A percentile compares a stretch with the other conserved stretches of the same genome.
Conservation (phyloP, 257 asterid genomes). For the Gentiana straminea region DNA sequence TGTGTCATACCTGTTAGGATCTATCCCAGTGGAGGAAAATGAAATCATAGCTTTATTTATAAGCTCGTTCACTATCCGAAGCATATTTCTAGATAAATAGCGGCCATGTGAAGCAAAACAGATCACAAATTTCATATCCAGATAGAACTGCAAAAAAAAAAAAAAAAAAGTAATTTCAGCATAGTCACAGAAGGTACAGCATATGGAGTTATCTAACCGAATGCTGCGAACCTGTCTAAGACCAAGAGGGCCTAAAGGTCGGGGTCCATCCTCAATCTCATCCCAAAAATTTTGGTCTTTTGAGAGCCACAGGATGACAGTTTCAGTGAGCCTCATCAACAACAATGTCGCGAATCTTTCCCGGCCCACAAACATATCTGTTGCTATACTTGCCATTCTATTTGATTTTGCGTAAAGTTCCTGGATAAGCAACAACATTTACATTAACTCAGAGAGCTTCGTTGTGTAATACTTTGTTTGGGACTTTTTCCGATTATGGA, state of each 20-base stretch:
- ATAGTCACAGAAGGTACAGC: background rate
- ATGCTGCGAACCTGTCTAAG: constrained; percentile 71
- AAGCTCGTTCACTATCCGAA: constrained; percentile 74
- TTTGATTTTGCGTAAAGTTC: constrained; percentile 83
- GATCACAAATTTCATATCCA: constrained; percentile 96
- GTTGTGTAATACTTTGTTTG: no score
- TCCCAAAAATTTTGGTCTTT: constrained; percentile 98
- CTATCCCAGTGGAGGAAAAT: constrained; percentile 82
- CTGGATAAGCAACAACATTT: constrained; percentile 26
- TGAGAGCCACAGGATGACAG: constrained; percentile 91
- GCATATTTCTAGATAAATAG: constrained; percentile 85
- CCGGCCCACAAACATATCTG: constrained; percentile 94
- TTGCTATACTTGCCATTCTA: constrained; percentile 77
- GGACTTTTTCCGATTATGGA: no score
- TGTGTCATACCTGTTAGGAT: constrained; percentile 64
- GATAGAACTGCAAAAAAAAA: constrained; percentile 63
- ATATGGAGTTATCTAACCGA: background rate
- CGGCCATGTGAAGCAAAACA: constrained; percentile 96
- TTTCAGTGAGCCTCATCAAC: constrained; percentile 96
- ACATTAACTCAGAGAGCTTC: no score
- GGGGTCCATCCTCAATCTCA: constrained; percentile 87
- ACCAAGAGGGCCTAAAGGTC: constrained; percentile 79
- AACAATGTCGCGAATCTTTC: constrained; percentile 88
- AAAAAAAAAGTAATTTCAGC: constrained; percentile 8
- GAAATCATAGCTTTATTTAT: constrained; percentile 71